phyloP scores from a whole-genome alignment of 306 rosid genomes.

The Morella rubra region DNA sequence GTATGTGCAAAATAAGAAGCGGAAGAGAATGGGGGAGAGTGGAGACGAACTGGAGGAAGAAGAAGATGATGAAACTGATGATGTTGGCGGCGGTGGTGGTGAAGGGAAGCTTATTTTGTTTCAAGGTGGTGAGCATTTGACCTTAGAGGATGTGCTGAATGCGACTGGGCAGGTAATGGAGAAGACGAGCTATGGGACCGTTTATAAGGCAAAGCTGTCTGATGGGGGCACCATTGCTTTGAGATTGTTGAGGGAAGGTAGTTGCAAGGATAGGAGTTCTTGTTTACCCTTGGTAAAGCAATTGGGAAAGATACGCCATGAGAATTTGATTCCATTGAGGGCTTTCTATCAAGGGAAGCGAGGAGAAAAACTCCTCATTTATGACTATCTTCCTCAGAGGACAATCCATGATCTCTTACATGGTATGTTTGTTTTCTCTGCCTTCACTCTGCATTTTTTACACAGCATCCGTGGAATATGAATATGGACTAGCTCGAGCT shows the following conservation, averaged over 20 bases:
- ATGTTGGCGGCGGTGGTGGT: constrained; percentile 41
- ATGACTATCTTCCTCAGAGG: constrained; percentile 73
- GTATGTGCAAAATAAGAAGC: constrained; percentile 86
- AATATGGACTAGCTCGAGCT: constrained; percentile 4
- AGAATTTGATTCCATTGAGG: constrained; percentile 91
- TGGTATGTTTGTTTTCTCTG: constrained; percentile 47
- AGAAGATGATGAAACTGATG: constrained; percentile 55
- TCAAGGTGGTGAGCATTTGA: constrained; percentile 90
- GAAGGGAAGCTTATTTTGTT: constrained; percentile 94
- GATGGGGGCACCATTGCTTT: constrained; percentile 88
- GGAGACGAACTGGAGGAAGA: constrained; percentile 84
- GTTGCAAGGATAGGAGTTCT: constrained; percentile 78
- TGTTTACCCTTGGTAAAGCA: constrained; percentile 79
- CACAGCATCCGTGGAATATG: constrained; percentile 10
- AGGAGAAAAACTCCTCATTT: constrained; percentile 96
- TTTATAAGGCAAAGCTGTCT: constrained; percentile 93
- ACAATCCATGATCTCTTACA: constrained; percentile 79
- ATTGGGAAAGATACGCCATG: constrained; percentile 83
- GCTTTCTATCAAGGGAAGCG: constrained; percentile 96
- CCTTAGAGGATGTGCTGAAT: constrained; percentile 88
- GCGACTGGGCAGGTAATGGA: constrained; percentile 98
- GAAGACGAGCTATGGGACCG: constrained; percentile 93
- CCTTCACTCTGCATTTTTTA: constrained; percentile 7
- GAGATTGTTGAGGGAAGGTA: constrained; percentile 89
- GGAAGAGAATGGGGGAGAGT: constrained; percentile 62